A percentile compares a stretch with the other conserved stretches of the same genome.
Evolutionary conservation across 2,329 filamentous ascomycete species (phyloP).

Genomic region (Aspergillus aculeatus): DNA sequence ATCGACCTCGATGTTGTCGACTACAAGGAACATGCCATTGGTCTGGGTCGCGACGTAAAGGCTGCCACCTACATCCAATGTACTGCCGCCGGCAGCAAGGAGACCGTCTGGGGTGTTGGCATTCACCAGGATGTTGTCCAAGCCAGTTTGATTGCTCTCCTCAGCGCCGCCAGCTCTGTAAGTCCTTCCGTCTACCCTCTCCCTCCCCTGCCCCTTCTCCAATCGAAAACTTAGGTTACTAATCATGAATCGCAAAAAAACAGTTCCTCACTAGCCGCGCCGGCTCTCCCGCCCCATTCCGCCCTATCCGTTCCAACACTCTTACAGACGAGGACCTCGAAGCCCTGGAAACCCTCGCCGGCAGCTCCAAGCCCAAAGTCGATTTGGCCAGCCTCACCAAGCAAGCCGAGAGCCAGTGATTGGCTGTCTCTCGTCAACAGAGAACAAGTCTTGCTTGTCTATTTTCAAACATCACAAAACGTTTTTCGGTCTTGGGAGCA

Average conservation of each 20-base stretch:
- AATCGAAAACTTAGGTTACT: neutral
- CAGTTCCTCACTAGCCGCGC: slow-evolving; percentile 73
- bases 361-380: slow-evolving; percentile 30
- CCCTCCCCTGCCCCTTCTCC: neutral
- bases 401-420: slow-evolving; percentile 35
- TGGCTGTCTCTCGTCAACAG: neutral
- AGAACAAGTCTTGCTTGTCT: too few relatives aligned
- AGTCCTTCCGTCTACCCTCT: slow-evolving; percentile 37
- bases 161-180: slow-evolving; percentile 83
- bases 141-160: slow-evolving; percentile 79
- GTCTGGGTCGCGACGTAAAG: slow-evolving; percentile 75
- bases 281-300: slow-evolving; percentile 65
- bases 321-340: slow-evolving; percentile 46
- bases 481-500: too few relatives aligned
- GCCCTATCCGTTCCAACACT: slow-evolving; percentile 56
- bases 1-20: slow-evolving; percentile 88
- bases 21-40: slow-evolving; percentile 96
- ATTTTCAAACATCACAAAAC: too few relatives aligned
- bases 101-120: slow-evolving; percentile 46
- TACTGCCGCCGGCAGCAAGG: slow-evolving; percentile 63
- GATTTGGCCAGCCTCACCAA: slow-evolving; percentile 40
- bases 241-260: neutral
- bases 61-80: slow-evolving; percentile 96
- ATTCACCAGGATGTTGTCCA: slow-evolving; percentile 92
- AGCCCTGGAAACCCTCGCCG: slow-evolving; percentile 43